These are phyloP conservation scores for Spathaspora girioi DNA, from an alignment of 805 yeast genomes.

Conservation along the genomic window DNA sequence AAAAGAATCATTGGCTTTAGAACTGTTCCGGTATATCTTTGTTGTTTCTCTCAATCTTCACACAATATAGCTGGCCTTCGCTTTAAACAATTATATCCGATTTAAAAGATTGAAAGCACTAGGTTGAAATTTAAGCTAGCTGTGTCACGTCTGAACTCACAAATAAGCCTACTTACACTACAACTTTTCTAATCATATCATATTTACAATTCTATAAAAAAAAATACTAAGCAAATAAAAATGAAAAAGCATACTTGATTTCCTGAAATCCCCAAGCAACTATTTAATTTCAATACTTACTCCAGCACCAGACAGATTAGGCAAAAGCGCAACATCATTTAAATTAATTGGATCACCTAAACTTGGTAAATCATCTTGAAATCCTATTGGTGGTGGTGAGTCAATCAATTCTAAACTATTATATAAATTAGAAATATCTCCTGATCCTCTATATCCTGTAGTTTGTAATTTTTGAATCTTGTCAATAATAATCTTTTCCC, in stretches of 20 bases:
- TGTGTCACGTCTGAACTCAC: too few relatives aligned
- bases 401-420: slow-evolving; percentile 12
- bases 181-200: neutral
- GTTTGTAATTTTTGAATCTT: slow-evolving; percentile 5
- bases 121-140: too few relatives aligned
- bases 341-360: slow-evolving; percentile 7
- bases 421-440: slow-evolving; percentile 32
- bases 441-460: slow-evolving; percentile 29
- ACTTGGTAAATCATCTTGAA: neutral
- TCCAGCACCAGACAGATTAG: neutral
- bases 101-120: too few relatives aligned
- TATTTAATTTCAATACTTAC: neutral
- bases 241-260: too few relatives aligned
- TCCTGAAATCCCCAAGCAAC: neutral
- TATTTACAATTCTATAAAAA: neutral
- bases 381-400: slow-evolving; percentile 1
- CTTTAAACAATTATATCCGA: too few relatives aligned
- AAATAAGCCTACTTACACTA: too few relatives aligned
- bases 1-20: too few relatives aligned
- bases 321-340: neutral
- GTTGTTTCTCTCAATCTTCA: too few relatives aligned
- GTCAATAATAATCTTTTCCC: neutral
- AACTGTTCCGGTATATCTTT: too few relatives aligned
- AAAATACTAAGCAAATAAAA: too few relatives aligned
- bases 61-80: too few relatives aligned